Evolutionary conservation across 176 grass and related monocot species (phyloP), one percentile per base, ranked within the genome.

Genomic region (Carex kokanica): DNA sequence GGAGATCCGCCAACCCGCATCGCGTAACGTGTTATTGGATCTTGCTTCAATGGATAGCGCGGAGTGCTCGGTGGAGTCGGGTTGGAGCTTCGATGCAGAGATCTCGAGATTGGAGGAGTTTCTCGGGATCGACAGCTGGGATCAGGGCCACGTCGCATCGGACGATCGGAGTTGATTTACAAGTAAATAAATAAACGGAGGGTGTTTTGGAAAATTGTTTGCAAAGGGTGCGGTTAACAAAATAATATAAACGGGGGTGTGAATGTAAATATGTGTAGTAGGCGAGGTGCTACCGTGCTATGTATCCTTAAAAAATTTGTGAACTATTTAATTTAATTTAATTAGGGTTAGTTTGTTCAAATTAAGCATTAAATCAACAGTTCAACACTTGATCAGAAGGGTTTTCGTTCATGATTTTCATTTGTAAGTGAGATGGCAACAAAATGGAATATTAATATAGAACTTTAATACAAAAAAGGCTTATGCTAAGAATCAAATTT

Each of bases 41-140:
- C 6, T 18, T 16, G 31, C 15, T 41, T 34, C 31, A 17, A 70
- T 70, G 36, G 34, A 70, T 2, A 38, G 31, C 2, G 13, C 16
- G 12, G 53, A 60, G 77, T 38, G 55, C 27, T 60, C 79, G 8
- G 12, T 18, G 59, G 57, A n/a, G 34, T 40, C 57, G n/a, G 34
- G 64, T 40, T 24, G 60, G 79, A 57, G 79, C 34, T 81, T 81
- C 9, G 18, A 65, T 11, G 79, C 36, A 17, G 27, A 65, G 18
- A 81, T 81, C 18, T 60, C n/a, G 17, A 20, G 60, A 23, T 47
- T 81, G 34, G 79, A 81, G 79, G 59, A 81, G 11, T 81, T 81
- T 81, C 36, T 81, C 7, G 78, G 15, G 6, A 80, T 80, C 34
- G 15, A 81, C 79, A 38, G n/a, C n/a, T 81, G 38, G 20, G 79